Conservation (phyloP, 331 rosid species). For the Pyrus hybrid region DNA sequence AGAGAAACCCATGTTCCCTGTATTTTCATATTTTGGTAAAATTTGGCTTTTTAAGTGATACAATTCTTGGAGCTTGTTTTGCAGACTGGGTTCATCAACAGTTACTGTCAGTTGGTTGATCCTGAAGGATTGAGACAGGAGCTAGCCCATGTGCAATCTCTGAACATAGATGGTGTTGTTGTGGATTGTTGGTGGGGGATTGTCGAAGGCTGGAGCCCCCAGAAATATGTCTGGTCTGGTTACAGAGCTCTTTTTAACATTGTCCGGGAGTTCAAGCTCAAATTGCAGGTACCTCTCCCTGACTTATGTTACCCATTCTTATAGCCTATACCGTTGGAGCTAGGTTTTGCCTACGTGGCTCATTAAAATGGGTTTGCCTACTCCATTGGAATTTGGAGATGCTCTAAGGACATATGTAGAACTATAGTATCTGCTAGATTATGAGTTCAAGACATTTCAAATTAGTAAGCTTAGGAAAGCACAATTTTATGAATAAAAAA, state of each 20-base stretch:
- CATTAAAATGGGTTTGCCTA: too few relatives aligned
- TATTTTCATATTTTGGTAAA: not conserved
- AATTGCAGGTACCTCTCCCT: slow-evolving; percentile 60
- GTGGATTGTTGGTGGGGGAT: slow-evolving; percentile 99
- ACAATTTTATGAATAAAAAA: not conserved
- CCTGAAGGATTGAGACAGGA: slow-evolving; percentile 73
- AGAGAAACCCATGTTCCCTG: not conserved
- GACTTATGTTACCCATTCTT: not conserved
- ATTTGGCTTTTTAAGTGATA: slow-evolving; percentile 1
- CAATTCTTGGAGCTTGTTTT: slow-evolving; percentile 27
- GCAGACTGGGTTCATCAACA: slow-evolving; percentile 73
- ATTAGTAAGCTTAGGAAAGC: not conserved
- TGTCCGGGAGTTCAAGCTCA: slow-evolving; percentile 66
- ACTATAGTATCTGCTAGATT: not conserved
- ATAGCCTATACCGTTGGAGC: not conserved
- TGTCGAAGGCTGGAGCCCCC: slow-evolving; percentile 83
- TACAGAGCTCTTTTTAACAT: slow-evolving; percentile 77
- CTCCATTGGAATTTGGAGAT: too few relatives aligned
- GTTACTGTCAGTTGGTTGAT: slow-evolving; percentile 84
- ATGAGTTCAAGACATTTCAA: not conserved
- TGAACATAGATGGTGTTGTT: slow-evolving; percentile 71
- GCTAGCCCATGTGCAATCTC: slow-evolving; percentile 63
- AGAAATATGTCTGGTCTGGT: slow-evolving; percentile 89
- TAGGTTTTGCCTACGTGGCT: too few relatives aligned
- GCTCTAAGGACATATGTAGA: not conserved